phyloP scores from a whole-genome alignment of 2,329 filamentous ascomycete species.

The Ampelomyces quisqualis region DNA sequence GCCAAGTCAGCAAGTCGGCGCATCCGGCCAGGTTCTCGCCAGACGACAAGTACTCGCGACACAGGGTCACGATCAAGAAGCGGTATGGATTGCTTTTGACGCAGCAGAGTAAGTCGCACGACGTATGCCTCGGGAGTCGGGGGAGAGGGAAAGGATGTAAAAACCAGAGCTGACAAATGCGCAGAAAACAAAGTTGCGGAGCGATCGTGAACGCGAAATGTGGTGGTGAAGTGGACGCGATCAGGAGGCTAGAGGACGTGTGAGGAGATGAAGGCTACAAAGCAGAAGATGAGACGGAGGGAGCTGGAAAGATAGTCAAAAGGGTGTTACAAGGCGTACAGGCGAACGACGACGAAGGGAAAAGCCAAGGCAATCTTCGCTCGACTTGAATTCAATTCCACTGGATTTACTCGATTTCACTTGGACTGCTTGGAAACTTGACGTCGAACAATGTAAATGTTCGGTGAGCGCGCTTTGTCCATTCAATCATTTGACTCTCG shows the following conservation, averaged over 20 bases:
- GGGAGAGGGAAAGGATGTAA: background rate
- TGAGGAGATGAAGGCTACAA: constrained; percentile 1
- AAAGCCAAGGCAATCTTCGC: constrained; percentile 2
- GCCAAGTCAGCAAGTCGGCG: constrained; percentile 90
- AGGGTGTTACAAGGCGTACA: constrained; percentile 7
- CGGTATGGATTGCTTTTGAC: constrained; percentile 85
- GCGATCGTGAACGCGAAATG: constrained; percentile 10
- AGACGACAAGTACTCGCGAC: constrained; percentile 95
- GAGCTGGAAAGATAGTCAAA: background rate
- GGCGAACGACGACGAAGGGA: constrained; percentile 1
- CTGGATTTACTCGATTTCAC: no score
- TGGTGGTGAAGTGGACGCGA: no score
- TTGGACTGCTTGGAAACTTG: no score
- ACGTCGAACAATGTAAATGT: no score
- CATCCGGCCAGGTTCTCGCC: constrained; percentile 96
- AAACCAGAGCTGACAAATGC: constrained; percentile 5
- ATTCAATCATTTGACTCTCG: no score
- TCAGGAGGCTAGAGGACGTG: background rate
- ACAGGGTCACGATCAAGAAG: constrained; percentile 93
- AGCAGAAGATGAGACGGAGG: background rate
- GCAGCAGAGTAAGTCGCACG: constrained; percentile 60
- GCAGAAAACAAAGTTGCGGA: constrained; percentile 33
- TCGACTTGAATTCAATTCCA: no score
- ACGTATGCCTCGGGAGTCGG: no score
- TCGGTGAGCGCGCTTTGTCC: no score